phyloP scores from a whole-genome alignment of 768 basidiomycete species.

The Boletus vinaceobasis region DNA sequence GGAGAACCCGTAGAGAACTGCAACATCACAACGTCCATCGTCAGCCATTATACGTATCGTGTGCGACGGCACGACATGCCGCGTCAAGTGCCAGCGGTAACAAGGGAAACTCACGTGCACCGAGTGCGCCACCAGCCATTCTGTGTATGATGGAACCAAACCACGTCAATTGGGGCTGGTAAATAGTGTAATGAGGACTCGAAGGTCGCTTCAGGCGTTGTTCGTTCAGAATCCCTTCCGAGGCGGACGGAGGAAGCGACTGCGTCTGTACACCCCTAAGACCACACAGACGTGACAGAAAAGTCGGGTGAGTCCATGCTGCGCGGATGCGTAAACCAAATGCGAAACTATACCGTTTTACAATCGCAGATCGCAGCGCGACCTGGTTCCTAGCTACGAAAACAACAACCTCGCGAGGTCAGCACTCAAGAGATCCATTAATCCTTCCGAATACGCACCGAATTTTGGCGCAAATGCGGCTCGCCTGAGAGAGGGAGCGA shows the following conservation, averaged over 20 bases:
- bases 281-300: neutral
- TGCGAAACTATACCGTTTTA: conserved; percentile 37
- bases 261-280: conserved; percentile 58
- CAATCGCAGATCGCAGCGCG: conserved; percentile 28
- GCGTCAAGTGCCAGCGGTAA: too few relatives aligned
- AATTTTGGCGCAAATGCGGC: conserved; percentile 38
- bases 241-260: conserved; percentile 58
- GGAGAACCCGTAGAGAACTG: conserved; percentile 82
- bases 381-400: conserved; percentile 42
- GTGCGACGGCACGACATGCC: too few relatives aligned
- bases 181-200: conserved; percentile 95
- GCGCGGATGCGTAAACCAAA: neutral
- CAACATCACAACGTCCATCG: too few relatives aligned
- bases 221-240: conserved; percentile 69
- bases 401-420: neutral
- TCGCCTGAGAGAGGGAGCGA: conserved; percentile 54
- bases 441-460: conserved; percentile 18
- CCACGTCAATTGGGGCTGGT: conserved; percentile 94
- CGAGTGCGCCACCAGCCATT: conserved; percentile 76
- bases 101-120: conserved; percentile 38
- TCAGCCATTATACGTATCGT: too few relatives aligned
- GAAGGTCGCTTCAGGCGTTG: conserved; percentile 88
- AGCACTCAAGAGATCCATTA: neutral
- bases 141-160: conserved; percentile 82
- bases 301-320: neutral